These are phyloP conservation scores for Helicocarpus griseus DNA, from an alignment of 2,329 filamentous ascomycete genomes.

Conservation along the genomic window DNA sequence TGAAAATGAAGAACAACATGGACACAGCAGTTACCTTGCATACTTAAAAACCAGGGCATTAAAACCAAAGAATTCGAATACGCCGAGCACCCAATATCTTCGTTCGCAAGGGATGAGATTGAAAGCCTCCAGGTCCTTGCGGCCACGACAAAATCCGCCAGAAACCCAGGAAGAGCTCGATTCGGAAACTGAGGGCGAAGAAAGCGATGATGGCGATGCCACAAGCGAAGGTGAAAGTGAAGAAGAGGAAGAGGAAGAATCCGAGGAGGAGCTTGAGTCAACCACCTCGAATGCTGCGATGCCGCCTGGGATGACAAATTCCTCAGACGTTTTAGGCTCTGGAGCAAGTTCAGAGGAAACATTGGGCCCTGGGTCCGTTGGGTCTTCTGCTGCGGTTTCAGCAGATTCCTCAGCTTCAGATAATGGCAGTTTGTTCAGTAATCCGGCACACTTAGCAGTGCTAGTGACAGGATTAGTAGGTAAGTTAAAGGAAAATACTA, in stretches of 20 bases:
- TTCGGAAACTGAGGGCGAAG: neutral
- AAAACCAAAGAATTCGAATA: neutral
- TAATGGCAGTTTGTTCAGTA: neutral
- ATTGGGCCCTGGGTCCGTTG: neutral
- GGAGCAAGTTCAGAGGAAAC: neutral
- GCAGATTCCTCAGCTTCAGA: neutral
- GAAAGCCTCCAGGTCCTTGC: neutral
- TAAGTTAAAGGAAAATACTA: neutral
- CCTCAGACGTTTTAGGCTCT: neutral
- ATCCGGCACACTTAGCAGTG: constrained; percentile 4
- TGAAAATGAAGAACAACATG: neutral
- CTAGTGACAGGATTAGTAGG: constrained; percentile 2
- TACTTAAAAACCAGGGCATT: neutral
- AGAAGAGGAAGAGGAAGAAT: constrained; percentile 7
- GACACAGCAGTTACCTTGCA: neutral
- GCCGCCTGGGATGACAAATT: neutral
- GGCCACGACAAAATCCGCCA: neutral
- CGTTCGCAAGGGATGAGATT: neutral
- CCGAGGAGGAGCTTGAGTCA: neutral
- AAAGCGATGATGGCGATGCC: constrained; percentile 8
- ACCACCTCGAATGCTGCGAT: neutral
- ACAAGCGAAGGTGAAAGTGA: constrained; percentile 4
- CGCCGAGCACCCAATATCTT: neutral
- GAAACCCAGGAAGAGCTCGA: neutral
- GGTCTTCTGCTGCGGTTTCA: neutral